Base-by-base conservation (phyloP, 202 grass and related monocot species). In the Digitaria exilis region DNA sequence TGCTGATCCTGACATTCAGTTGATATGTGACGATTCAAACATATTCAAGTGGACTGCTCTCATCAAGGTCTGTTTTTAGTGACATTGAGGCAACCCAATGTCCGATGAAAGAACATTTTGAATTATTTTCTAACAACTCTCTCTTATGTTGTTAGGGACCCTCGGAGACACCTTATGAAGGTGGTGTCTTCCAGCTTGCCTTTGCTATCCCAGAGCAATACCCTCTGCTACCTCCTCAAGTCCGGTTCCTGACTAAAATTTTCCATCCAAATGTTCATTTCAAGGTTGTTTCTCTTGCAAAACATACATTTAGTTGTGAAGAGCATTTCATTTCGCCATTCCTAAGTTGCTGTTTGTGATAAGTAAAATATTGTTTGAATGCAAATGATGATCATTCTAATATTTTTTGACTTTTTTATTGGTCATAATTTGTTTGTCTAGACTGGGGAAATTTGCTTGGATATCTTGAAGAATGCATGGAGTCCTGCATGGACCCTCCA, bases 41-140 rank as follows among this genome's bases (percentile, higher is more conserved):
- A 96, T 99, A 84, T 99, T 94, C 88, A 99, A 99, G 68, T 99
- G 97, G 97, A 99, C 91, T 82, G 93, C 97, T 91, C 84, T 96
- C 32, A 89, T 99, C 35, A 99, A 96, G 91, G 96, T 93, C 5
- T 29, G 26, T 29, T 28, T 29, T 61, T 56, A 10, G 28, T 31
- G 22, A 25, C 22, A 44, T 69, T 26, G 66, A 15, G 2, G 45
- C 22, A 69, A 45, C 18, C 61, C 17, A 32, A 63, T 31, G 59
- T 10, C 61, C 17, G 32, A 63, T 31, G 59, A 42, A 28, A 14
- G 12, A 69, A 69, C 39, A 70, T 28, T 70, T 67, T 67, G 19
- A 22, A 66, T 66, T 66, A n/a, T 66, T 21, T 26, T 45, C 22
- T 45, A 69, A 2, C 21, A 69, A 63, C 13, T 15, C 12, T 24